Conservation (phyloP, 2,329 filamentous ascomycete genomes). For the Fusarium kyushuense region DNA sequence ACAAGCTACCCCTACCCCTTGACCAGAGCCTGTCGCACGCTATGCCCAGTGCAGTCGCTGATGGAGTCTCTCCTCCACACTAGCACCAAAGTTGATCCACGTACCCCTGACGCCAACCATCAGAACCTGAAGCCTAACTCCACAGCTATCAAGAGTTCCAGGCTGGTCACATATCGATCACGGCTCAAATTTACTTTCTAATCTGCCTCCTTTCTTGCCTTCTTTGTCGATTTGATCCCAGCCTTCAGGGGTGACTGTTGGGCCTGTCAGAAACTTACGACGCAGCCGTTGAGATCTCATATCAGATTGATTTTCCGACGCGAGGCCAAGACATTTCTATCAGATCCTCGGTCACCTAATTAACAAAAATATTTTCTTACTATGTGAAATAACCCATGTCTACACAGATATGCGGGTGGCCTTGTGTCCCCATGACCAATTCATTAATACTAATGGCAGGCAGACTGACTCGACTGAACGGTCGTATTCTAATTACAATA, state of each 20-base stretch:
- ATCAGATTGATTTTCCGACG: slow-evolving; percentile 2
- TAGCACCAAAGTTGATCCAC: slow-evolving; percentile 17
- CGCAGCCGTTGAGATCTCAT: slow-evolving; percentile 19
- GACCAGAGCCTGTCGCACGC: slow-evolving; percentile 9
- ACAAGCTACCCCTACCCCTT: slow-evolving; percentile 32
- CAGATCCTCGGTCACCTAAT: neutral
- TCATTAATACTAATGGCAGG: neutral
- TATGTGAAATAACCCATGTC: neutral
- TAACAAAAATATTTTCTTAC: neutral
- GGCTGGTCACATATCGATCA: slow-evolving; percentile 24
- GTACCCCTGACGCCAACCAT: slow-evolving; percentile 41
- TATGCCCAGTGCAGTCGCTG: slow-evolving; percentile 19
- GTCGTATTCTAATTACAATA: slow-evolving; percentile 29
- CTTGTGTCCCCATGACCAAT: slow-evolving; percentile 22
- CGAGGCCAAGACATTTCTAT: slow-evolving; percentile 10
- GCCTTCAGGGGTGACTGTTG: neutral
- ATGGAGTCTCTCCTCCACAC: slow-evolving; percentile 32
- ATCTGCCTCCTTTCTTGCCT: slow-evolving; percentile 17
- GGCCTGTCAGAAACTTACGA: slow-evolving; percentile 8
- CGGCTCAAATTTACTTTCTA: slow-evolving; percentile 39
- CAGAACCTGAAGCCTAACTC: slow-evolving; percentile 32
- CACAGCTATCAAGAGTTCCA: slow-evolving; percentile 24
- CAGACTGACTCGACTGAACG: slow-evolving; percentile 9
- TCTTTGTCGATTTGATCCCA: slow-evolving; percentile 6
- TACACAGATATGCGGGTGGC: neutral